phyloP scores from a whole-genome alignment of 2,329 filamentous ascomycete genomes.

The Hymenoscyphus albidus region DNA sequence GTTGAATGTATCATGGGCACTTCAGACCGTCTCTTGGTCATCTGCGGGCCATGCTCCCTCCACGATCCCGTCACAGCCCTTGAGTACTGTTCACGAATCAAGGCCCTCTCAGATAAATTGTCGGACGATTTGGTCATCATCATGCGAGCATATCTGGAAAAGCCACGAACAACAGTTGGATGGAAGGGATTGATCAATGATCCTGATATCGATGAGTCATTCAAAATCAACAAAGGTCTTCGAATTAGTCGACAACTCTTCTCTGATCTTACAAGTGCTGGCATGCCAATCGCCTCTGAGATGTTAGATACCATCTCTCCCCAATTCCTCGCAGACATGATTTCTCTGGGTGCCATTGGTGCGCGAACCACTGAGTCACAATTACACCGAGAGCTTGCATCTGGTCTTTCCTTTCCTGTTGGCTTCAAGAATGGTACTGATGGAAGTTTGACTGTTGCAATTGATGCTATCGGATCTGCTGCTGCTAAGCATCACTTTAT shows the following conservation, averaged over 20 bases:
- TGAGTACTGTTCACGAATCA: slow-evolving; percentile 81
- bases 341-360: slow-evolving; percentile 92
- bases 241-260: slow-evolving; percentile 91
- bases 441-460: slow-evolving; percentile 82
- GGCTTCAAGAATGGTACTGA: slow-evolving; percentile 99
- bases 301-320: slow-evolving; percentile 99
- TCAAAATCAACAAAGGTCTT: slow-evolving; percentile 98
- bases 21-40: slow-evolving; percentile 80
- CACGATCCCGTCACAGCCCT: slow-evolving; percentile 86
- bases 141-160: slow-evolving; percentile 99
- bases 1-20: slow-evolving; percentile 35
- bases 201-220: slow-evolving; percentile 94
- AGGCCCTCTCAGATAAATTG: slow-evolving; percentile 73
- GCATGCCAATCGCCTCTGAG: slow-evolving; percentile 94
- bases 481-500: slow-evolving; percentile 93
- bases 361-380: slow-evolving; percentile 96
- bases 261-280: slow-evolving; percentile 77
- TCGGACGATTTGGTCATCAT: slow-evolving; percentile 82
- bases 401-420: slow-evolving; percentile 92
- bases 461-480: slow-evolving; percentile 89
- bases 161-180: slow-evolving; percentile 94
- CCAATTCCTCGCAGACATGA: slow-evolving; percentile 93
- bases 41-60: slow-evolving; percentile 94
- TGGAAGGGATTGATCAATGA: slow-evolving; percentile 99
- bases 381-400: slow-evolving; percentile 91